Base-by-base conservation (phyloP, 2,329 filamentous ascomycete genomes). In the Ilyonectria robusta region DNA sequence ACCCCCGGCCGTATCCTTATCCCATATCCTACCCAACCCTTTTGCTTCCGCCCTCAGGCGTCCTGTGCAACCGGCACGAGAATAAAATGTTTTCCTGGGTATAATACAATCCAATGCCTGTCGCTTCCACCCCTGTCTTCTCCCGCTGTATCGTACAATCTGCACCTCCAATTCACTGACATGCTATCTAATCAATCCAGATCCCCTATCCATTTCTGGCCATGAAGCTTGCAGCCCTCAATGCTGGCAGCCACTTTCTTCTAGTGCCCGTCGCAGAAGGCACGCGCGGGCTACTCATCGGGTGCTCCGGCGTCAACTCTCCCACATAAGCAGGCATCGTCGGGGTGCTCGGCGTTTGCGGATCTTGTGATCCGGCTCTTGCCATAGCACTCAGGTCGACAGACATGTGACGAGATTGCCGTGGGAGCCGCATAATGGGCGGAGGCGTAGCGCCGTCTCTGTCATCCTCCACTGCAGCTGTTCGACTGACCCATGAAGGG, bases 401-500 rank as follows among this genome's bases (percentile, higher is more conserved):
- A 4, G 78, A 78, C 56, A 73, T 68, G 7, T 77, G 70, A 23
- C 79, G 74, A 26, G 65, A 68, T 5, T 80, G 77, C 6, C 80
- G 79, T 23, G 76, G 79, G 57, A 84, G 86, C 17, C 87, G 81
- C 80, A 85, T 77, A 57, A 89, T 89, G 2, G 87, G 87, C 5
- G 87, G 87, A 3, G 87, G 87, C 8, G 87, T 89, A 0, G 86
- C 85, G 33, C 87, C 84, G 1, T 80, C 76, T 4, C 82, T 76
- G 10, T 86, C 84, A 4, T 86, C 84, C 1, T 84, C 83, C 0
- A 71, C 64, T 0, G 77, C 65, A 3, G 79, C 77, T 15, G 71
- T 77, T 17, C 82, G 78, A 59, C 77, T 79, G 7, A 77, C 77
- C 81, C 79, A 84, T 9, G 79, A 84, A 9, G 79, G 84, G 40